Evolutionary conservation across 257 asterid genomes (phyloP).

Genomic region (Marsdenia floribunda): DNA sequence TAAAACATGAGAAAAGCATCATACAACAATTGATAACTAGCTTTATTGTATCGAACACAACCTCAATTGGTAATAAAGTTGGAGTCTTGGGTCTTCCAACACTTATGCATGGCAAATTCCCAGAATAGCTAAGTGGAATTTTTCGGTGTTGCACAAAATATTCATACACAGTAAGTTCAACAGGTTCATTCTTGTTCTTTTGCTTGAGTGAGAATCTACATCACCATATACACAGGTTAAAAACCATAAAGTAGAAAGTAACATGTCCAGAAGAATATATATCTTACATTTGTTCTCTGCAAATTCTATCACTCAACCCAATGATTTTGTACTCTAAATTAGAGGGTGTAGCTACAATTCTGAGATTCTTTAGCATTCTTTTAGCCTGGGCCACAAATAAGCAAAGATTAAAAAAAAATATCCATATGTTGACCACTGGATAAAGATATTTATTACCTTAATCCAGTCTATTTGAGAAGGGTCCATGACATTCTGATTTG

Average conservation of each 20-base stretch:
- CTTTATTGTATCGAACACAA: slow-evolving; percentile 22
- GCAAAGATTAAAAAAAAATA: slow-evolving; percentile 3
- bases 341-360: slow-evolving; percentile 35
- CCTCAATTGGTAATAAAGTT: slow-evolving; percentile 65
- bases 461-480: slow-evolving; percentile 49
- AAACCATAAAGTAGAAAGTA: background rate
- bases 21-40: background rate
- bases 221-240: background rate
- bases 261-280: background rate
- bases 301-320: slow-evolving; percentile 50
- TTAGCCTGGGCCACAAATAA: slow-evolving; percentile 45
- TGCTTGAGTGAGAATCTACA: slow-evolving; percentile 45
- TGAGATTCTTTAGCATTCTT: slow-evolving; percentile 49
- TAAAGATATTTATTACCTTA: slow-evolving; percentile 34
- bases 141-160: slow-evolving; percentile 39
- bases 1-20: slow-evolving; percentile 1
- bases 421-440: background rate
- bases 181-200: slow-evolving; percentile 30
- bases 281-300: slow-evolving; percentile 53
- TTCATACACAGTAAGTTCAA: slow-evolving; percentile 48
- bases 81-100: slow-evolving; percentile 68
- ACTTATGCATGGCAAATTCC: slow-evolving; percentile 53
- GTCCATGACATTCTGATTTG: slow-evolving; percentile 42
- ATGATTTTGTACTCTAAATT: slow-evolving; percentile 50
- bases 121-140: slow-evolving; percentile 34